Evolutionary conservation across 495 filamentous ascomycete genomes (phyloP), one percentile per base, ranked within the genome.

Genomic region (Penicillium bialowiezense): DNA sequence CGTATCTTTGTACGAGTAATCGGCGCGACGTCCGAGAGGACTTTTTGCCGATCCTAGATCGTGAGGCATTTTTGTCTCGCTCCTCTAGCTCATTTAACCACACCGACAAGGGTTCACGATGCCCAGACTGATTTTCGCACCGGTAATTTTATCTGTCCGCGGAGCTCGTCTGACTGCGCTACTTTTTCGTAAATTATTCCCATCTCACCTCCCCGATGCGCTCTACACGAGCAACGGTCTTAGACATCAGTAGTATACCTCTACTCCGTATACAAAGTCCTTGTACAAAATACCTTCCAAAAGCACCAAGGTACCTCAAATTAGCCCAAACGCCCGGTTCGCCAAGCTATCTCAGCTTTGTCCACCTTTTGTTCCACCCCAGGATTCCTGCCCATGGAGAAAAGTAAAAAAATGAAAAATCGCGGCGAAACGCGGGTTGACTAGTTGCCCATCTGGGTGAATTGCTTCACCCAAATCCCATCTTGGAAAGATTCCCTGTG

Each of bases 321-420:
- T 13, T 29, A 37, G 37, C 55, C 40, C 51, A 29, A 54, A 47
- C 31, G 36, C 36, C 40, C 18, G 43, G 59, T 58, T 58, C 57
- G 60, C 57, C 57, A 60, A 60, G 60, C 48, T 45, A 55, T 56
- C 47, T 38, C 54, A 55, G 50, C 51, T 44, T 49, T 42, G 7
- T 44, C 56, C 41, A 26, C 23, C 23, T 8, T 26, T 8, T n/a
- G 4, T 26, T 26, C 23, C 23, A 44, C 60, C 60, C 60, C 56
- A 53, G 60, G 48, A 55, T 60, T 36, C 13, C 13, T 57, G 40
- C 40, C 54, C 54, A 56, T 53, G 56, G 56, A 60, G 57, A 60
- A 54, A 37, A 12, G 15, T 21, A 46, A 44, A 45, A 15, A 15
- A 5, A 18, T 21, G 12, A 3, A 23, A 34, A 44, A 33, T 20